Evolutionary conservation across 2,329 filamentous ascomycete genomes (phyloP), one percentile per base, ranked within the genome.

Genomic region (Colletotrichum sp.): DNA sequence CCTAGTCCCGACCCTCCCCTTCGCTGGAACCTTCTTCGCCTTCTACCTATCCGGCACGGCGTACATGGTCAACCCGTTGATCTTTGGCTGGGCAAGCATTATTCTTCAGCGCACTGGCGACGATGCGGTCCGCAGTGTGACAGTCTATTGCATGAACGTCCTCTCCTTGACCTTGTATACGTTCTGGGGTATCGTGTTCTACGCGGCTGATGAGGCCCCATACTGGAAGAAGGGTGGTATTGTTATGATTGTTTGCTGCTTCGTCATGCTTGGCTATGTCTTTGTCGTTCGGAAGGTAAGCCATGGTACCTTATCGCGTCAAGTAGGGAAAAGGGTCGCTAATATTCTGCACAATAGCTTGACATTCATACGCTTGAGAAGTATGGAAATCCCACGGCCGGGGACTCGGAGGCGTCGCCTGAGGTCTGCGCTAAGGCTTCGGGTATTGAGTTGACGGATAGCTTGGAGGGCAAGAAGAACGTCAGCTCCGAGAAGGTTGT

Each of bases 11-110:
- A 77, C 77, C 7, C 75, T 84, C 0, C 76, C 84, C 0, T 81
- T 79, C 12, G 80, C 81, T 0, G 84, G 79, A 1, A 78, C 70
- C 7, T 75, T 77, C 59, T 81, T 82, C 65, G 83, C 82, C 1
- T 83, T 83, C 69, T 83, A 86, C 77, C 77, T 85, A 12, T 81
- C 84, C n/a, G 85, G 84, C 3, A 85, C 84, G 1, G 83, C 83
- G 9, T 86, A 86, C 63, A 82, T 85, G 52, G 84, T 86, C 26
- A 84, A 86, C 18, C 85, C 84, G 0, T 78, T 86, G 16, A 69
- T 86, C n/a, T 86, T 85, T 39, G 84, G 82, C 3, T 87, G 85
- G 85, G 85, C 85, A 0, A 87, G 83, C 70, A 80, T 83, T 18
- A 83, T 87, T 15, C 80, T 83, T 1, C 81, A 83, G 68, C 80